phyloP scores from a whole-genome alignment of 1,284 basidiomycete genomes.

The Malassezia globosa region DNA sequence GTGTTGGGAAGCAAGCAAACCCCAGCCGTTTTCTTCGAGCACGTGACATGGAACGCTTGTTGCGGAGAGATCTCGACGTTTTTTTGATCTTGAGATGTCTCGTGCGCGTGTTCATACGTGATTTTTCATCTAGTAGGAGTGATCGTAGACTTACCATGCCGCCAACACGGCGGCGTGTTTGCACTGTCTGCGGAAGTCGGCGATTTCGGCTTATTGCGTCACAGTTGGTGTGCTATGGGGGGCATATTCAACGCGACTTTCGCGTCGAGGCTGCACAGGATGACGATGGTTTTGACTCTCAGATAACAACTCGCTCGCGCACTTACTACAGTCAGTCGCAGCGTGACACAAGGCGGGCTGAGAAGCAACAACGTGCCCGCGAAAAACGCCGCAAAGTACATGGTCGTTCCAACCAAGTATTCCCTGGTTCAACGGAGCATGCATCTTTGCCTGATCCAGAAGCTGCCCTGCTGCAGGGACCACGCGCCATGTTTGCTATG shows the following conservation, averaged over 20 bases:
- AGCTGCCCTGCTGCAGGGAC: neutral
- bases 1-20: too few species aligned
- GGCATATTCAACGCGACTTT: slow-evolving; percentile 17
- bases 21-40: too few species aligned
- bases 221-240: slow-evolving; percentile 16
- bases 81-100: too few species aligned
- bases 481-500: slow-evolving; percentile 10
- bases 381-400: slow-evolving; percentile 1
- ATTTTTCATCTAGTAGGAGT: too few species aligned
- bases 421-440: slow-evolving; percentile 6
- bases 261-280: slow-evolving; percentile 17
- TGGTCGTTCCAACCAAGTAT: slow-evolving; percentile 5
- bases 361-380: neutral
- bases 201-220: slow-evolving; percentile 15
- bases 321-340: slow-evolving; percentile 8
- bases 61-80: too few species aligned
- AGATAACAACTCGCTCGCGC: slow-evolving; percentile 16
- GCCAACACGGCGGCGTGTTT: slow-evolving; percentile 12
- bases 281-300: slow-evolving; percentile 16
- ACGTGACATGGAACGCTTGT: too few species aligned
- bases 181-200: slow-evolving; percentile 14
- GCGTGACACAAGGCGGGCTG: slow-evolving; percentile 5
- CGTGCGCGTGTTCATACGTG: too few species aligned
- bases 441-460: neutral
- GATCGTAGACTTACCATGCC: too few species aligned